A percentile compares a stretch with the other conserved stretches of the same genome.
Evolutionary conservation across 2,329 filamentous ascomycete genomes (phyloP).

Genomic region (Fonsecaea erecta): DNA sequence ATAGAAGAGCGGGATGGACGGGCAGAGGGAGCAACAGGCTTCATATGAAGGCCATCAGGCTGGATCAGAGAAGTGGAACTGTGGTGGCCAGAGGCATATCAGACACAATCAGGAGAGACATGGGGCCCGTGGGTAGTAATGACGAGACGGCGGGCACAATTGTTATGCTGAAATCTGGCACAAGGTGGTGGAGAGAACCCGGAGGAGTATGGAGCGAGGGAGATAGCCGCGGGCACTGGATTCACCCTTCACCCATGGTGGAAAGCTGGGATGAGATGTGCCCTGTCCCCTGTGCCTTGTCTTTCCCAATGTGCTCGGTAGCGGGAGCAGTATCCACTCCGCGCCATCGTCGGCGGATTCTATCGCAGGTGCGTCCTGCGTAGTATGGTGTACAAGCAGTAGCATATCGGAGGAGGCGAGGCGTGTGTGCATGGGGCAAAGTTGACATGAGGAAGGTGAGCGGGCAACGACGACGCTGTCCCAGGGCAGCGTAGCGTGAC

Average conservation of each 20-base stretch:
- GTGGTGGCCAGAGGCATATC: constrained; percentile 15
- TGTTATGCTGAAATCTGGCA: constrained; percentile 18
- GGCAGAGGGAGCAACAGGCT: neutral
- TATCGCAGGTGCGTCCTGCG: constrained; percentile 18
- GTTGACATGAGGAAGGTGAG: neutral
- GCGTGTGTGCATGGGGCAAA: neutral
- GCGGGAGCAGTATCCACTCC: constrained; percentile 14
- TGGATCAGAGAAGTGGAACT: constrained; percentile 9
- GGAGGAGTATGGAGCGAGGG: constrained; percentile 22
- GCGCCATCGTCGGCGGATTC: constrained; percentile 8
- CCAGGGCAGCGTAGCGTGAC: constrained; percentile 9
- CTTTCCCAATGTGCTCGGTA: constrained; percentile 7
- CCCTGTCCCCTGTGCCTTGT: neutral
- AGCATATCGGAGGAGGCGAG: constrained; percentile 24
- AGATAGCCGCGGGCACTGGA: constrained; percentile 13
- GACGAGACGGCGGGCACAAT: constrained; percentile 13
- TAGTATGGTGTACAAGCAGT: neutral
- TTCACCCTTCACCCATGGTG: neutral
- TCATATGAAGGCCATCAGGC: constrained; percentile 13
- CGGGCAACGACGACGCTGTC: neutral
- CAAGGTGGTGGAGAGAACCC: constrained; percentile 21
- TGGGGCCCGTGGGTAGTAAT: constrained; percentile 15
- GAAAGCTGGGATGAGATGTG: constrained; percentile 19
- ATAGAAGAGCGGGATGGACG: neutral
- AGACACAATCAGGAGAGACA: constrained; percentile 17